These are phyloP conservation scores for Pseudogymnoascus sp. DNA, from an alignment of 2,329 filamentous ascomycete species.

Conservation along the genomic window DNA sequence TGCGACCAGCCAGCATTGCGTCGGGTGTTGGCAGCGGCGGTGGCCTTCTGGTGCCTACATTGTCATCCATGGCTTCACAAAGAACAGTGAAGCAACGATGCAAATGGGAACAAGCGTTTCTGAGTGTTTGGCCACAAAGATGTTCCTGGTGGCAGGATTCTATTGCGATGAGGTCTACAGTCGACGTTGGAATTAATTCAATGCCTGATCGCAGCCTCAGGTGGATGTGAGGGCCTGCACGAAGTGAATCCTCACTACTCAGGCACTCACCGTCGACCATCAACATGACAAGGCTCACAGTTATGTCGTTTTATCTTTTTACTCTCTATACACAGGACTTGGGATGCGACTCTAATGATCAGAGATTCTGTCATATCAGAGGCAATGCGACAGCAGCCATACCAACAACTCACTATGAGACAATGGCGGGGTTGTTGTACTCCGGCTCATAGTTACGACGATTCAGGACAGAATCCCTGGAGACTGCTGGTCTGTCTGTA, in stretches of 20 bases:
- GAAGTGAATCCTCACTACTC: slow-evolving; percentile 8
- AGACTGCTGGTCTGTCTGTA: not conserved
- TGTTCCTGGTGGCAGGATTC: not conserved
- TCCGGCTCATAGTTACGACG: not conserved
- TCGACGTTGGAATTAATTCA: slow-evolving; percentile 7
- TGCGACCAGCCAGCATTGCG: slow-evolving; percentile 53
- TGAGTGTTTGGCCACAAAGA: not conserved
- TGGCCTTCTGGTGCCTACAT: slow-evolving; percentile 26
- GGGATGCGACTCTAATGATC: not conserved
- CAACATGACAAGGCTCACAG: not conserved
- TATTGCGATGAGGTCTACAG: not conserved
- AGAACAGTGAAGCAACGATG: slow-evolving; percentile 1
- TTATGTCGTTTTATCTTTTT: not conserved
- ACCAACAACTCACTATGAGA: not conserved
- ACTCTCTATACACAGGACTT: not conserved
- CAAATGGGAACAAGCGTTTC: not conserved
- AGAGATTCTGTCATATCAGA: not conserved
- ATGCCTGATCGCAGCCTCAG: slow-evolving; percentile 8
- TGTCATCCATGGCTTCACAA: not conserved
- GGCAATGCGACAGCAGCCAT: not conserved
- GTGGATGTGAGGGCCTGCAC: slow-evolving; percentile 1
- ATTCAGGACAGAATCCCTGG: not conserved
- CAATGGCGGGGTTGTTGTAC: not conserved
- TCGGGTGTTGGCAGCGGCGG: slow-evolving; percentile 54
- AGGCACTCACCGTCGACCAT: not conserved